A percentile compares a stretch with the other conserved stretches of the same genome.
These are phyloP conservation scores for Trichoderma koningiopsis DNA, from an alignment of 2,329 filamentous ascomycete species.

Conservation along the genomic window DNA sequence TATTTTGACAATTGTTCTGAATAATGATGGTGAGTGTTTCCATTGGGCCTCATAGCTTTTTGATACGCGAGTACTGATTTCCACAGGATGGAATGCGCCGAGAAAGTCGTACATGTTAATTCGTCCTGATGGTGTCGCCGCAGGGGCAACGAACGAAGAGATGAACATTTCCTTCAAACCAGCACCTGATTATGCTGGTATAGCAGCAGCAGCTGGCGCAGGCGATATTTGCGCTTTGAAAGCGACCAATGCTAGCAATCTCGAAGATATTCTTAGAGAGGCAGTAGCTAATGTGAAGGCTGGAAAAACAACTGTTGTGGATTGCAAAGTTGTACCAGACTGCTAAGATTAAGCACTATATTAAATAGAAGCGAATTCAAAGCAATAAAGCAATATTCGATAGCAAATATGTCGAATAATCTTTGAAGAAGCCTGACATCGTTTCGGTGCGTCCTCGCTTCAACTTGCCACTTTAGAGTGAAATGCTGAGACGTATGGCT, in stretches of 20 bases:
- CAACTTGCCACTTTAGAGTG: background rate
- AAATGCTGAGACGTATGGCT: background rate
- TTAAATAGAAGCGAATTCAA: background rate
- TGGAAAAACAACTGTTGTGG: slow-evolving; percentile 56
- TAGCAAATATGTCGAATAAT: background rate
- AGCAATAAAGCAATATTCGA: background rate
- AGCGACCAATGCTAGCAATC: slow-evolving; percentile 49
- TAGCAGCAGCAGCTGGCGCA: slow-evolving; percentile 61
- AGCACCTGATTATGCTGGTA: slow-evolving; percentile 59
- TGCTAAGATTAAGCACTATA: slow-evolving; percentile 37
- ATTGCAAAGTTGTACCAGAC: slow-evolving; percentile 52
- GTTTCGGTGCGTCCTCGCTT: background rate
- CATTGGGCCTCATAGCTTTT: background rate
- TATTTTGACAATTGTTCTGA: slow-evolving; percentile 57
- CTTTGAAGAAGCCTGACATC: background rate
- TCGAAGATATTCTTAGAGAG: slow-evolving; percentile 51
- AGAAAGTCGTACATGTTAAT: slow-evolving; percentile 58
- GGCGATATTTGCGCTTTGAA: slow-evolving; percentile 54
- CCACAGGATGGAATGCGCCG: slow-evolving; percentile 60
- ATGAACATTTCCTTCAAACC: slow-evolving; percentile 64
- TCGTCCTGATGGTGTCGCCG: slow-evolving; percentile 58
- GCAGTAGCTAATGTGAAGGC: slow-evolving; percentile 54
- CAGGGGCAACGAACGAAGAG: slow-evolving; percentile 59
- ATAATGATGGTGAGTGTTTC: slow-evolving; percentile 52
- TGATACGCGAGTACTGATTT: background rate